Base-by-base conservation (phyloP, 2,329 filamentous ascomycete species). In the Alternaria sp. region DNA sequence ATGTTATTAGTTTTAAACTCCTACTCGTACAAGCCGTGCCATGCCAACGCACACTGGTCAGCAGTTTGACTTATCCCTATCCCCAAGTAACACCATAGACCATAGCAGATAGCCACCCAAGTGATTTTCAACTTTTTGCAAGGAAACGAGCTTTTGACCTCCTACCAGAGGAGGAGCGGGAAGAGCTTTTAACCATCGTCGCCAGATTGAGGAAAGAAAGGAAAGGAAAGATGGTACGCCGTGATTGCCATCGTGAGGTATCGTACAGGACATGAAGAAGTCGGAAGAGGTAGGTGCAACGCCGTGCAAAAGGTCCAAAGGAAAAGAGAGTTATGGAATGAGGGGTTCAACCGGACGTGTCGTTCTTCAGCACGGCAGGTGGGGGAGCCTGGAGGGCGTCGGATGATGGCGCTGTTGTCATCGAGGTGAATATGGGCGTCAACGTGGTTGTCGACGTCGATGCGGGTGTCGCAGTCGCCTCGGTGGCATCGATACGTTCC, bases 321-420 rank as follows among this genome's bases (percentile, higher is more conserved):
- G 18, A 12, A 11, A 21, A 51, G 14, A 7, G 5, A 8, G 10
- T 8, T 6, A 12, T 23, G 10, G 25, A 21, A 45, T 5, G 18
- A 47, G 8, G n/a, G 2, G 30, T 15, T 58, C 21, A 59, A n/a
- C 20, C 20, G 54, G 50, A 54, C 26, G 30, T 33, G 20, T 25
- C 37, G 37, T 46, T 14, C 26, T 62, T 65, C n/a, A 59, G 6
- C 3, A 56, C 30, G 47, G 60, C 60, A 33, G 23, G 21, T 3
- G 55, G 55, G 7, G 60, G 56, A 4, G 30, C 37, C 28, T 59
- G 23, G 2, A 57, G 46, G 15, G 30, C 10, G 6, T 57, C 56
- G n/a, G 49, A 15, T n/a, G 28, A 10, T 30, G 30, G 15, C 18
- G n/a, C 28, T 6, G 20, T 12, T 15, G 43, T 18, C 21, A 33